Percentiles rank a stretch among this genome's conserved stretches.
Evolutionary conservation across 768 basidiomycete species (phyloP).

Genomic region (Mycena olivaceomarginata): DNA sequence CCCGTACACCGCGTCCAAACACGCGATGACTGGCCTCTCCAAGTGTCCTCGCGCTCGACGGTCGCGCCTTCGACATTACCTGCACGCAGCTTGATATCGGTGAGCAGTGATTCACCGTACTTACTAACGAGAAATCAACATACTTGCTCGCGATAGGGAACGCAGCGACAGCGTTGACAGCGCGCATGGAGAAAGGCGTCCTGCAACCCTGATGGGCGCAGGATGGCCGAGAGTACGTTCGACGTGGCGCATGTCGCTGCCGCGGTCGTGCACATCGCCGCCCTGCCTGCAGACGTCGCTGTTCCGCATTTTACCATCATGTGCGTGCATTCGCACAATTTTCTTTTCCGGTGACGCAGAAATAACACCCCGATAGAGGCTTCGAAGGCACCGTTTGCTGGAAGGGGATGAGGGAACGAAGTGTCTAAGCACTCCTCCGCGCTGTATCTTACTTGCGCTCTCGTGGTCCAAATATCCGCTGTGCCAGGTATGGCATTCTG

Average conservation of each 20-base stretch:
- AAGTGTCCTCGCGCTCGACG: conserved; percentile 87
- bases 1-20: conserved; percentile 88
- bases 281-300: conserved; percentile 80
- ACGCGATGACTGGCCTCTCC: conserved; percentile 86
- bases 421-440: too few species aligned
- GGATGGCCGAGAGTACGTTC: conserved; percentile 77
- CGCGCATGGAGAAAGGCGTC: conserved; percentile 66
- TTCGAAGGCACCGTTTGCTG: conserved; percentile 51
- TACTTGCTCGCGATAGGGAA: conserved; percentile 68
- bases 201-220: conserved; percentile 83
- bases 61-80: conserved; percentile 82
- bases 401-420: conserved; percentile 49
- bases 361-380: conserved; percentile 45
- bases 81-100: conserved; percentile 92
- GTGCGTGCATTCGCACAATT: conserved; percentile 62
- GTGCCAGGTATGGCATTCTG: too few species aligned
- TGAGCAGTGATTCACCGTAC: conserved; percentile 41
- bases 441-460: too few species aligned
- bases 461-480: too few species aligned
- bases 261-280: conserved; percentile 82
- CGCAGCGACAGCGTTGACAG: conserved; percentile 78
- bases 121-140: background rate
- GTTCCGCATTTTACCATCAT: conserved; percentile 85
- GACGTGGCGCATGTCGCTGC: conserved; percentile 84
- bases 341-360: background rate